Evolutionary conservation across 805 yeast genomes (phyloP), one percentile per base, ranked within the genome.

Genomic region (Scheffersomyces lignosus): DNA sequence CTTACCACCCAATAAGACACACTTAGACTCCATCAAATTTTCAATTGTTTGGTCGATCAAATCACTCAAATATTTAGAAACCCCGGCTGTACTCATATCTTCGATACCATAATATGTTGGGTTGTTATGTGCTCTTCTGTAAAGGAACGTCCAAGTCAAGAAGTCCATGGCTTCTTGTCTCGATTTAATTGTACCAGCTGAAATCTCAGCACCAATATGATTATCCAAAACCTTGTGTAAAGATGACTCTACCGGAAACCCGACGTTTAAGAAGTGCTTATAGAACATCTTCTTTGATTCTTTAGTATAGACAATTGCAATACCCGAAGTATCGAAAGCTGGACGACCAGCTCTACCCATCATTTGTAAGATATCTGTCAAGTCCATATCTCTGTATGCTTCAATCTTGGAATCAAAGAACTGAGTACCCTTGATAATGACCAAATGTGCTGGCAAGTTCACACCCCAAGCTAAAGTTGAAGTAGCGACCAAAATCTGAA

Each of bases 401-500:
- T 82, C 87, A 31, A 78, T 77, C 55, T 78, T 68, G 25, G 81
- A 67, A 55, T 78, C 83, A 49, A 77, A 78, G 47, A 75, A 78
- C 49, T 78, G 82, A 0, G 93, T 84, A 18, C 91, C 91, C 58
- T 84, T 84, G 47, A 84, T 81, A 29, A 84, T 77, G 12, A 84
- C 93, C 47, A 84, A 64, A 60, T 83, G 84, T 0, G 93, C 91
- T 1, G 91, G 91, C 45, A 85, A 68, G 50, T 84, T 85, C 31
- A 85, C 91, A 60, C 91, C 91, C 91, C 91, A 85, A 0, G 93
- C 91, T 45, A 85, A 70, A 1, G 91, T 85, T n/a, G 88, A 81
- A 0, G 93, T 84, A 1, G 91, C 90, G 26, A 85, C 70, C 43
- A 84, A 69, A 29, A 84, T 75, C 60, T 85, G 93, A 33, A 84